These are phyloP conservation scores for Suillus ampliporus DNA, from an alignment of 768 basidiomycete genomes.

Conservation along the genomic window DNA sequence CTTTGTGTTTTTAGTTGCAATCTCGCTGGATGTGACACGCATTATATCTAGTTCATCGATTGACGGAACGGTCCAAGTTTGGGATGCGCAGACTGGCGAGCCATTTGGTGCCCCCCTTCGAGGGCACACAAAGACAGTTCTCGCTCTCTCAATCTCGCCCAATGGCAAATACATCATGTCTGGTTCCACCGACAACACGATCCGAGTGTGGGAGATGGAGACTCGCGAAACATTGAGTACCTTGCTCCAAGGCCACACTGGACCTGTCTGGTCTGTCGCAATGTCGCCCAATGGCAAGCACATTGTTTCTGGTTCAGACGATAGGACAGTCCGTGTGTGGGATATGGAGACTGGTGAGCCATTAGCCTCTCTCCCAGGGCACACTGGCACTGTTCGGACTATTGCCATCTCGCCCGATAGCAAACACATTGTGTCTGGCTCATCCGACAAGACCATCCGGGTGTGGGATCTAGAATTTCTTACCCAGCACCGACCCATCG, in stretches of 20 bases:
- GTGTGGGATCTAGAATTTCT: neutral
- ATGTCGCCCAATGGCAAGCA: slow-evolving; percentile 6
- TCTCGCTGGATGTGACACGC: slow-evolving; percentile 19
- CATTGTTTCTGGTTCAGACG: neutral
- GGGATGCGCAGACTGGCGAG: neutral
- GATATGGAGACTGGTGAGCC: slow-evolving; percentile 7
- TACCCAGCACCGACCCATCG: neutral
- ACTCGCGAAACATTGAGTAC: neutral
- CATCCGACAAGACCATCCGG: too few relatives aligned
- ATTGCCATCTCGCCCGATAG: neutral
- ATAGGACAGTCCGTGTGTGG: slow-evolving; percentile 14
- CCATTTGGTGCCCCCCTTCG: neutral
- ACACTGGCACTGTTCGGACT: neutral
- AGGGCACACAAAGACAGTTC: slow-evolving; percentile 1
- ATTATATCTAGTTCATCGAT: slow-evolving; percentile 10
- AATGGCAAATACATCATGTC: slow-evolving; percentile 15
- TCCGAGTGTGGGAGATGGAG: slow-evolving; percentile 19
- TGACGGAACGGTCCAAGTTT: neutral
- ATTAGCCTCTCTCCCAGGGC: neutral
- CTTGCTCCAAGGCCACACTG: neutral
- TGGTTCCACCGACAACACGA: slow-evolving; percentile 16
- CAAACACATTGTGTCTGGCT: too few relatives aligned
- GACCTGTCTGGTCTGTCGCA: neutral
- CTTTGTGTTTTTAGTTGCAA: slow-evolving; percentile 10
- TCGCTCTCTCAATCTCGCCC: slow-evolving; percentile 3